Base-by-base conservation (phyloP, 2,329 filamentous ascomycete genomes). In the Fusarium lyarnte region DNA sequence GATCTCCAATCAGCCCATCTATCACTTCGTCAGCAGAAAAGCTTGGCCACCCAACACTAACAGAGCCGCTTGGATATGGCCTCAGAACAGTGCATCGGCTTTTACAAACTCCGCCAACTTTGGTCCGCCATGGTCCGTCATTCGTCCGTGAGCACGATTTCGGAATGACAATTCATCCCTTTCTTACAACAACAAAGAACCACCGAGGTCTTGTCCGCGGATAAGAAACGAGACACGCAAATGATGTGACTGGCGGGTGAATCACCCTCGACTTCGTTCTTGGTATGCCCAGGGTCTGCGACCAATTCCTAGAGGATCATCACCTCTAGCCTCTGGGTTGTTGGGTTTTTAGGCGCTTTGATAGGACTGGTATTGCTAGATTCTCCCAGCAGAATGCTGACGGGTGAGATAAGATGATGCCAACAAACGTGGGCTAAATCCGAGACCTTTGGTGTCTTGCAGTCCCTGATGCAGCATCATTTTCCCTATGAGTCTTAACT, bases 91-190 rank as follows among this genome's bases (percentile, higher is more conserved):
- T 55, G 23, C 43, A 47, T 58, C 47, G 3, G 25, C 51, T 45
- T 51, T 73, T 67, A 66, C 70, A 59, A 73, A 73, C 61, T 45
- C 70, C 70, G 70, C 70, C 23, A 43, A 21, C 13, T 57, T 63
- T 57, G 29, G 47, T 35, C 46, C 46, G 46, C 46, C 29, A n/a
- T 51, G 16, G 61, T 70, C 68, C 66, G 55, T 21, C 29, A 19
- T 61, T 70, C 66, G 66, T 70, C 67, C 66, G 59, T 33, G n/a
- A 39, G 17, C 16, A 31, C 29, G 36, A 45, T 35, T 33, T 27
- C 52, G 42, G 42, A 55, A 66, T 36, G 47, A 36, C 2, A 29
- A 17, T 53, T 43, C 41, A 19, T 45, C 46, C 23, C 29, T 51
- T 36, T 46, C 46, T 69, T 43, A 19, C 41, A 35, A 13, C 45